Evolutionary conservation across 768 basidiomycete genomes (phyloP), one percentile per base, ranked within the genome.

Genomic region (Boletus barrowsii): DNA sequence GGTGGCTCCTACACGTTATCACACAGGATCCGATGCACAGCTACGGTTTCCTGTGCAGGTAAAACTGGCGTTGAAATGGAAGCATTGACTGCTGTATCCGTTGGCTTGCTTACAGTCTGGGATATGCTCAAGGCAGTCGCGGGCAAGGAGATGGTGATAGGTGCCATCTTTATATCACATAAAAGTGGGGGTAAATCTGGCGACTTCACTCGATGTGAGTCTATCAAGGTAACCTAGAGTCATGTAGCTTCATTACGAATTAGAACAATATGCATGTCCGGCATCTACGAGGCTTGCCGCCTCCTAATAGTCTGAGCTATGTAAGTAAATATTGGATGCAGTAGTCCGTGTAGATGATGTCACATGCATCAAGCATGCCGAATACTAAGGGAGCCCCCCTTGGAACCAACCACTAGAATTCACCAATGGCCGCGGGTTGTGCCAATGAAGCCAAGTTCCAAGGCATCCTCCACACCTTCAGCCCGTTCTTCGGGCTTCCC

Each of bases 11-110:
- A 39, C 29, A 37, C 36, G 22, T 47, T 60, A 48, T 73, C 64
- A 51, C 78, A 79, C 68, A 81, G 76, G 62, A 81, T 92, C 47
- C 60, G 77, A 30, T 90, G 87, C 60, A 70, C 72, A 35, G 88
- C 86, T 24, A 86, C 82, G 9, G 88, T 91, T 35, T 76, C 84
- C 39, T 89, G 87, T 59, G 81, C 85, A 68, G 88, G 90, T 14
- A 85, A 84, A 68, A 92, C 92, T 14, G 89, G 93, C 5, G 90
- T 93, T 18, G 91, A 93, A 74, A 93, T 98, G 88, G 95, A 97
- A 72, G 93, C 93, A 22, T 68, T 95, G 52, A 90, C 86, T n/a
- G 87, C 86, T 22, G 93, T 91, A 10, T 84, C 84, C 2, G 75
- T 89, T 30, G 86, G 85, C 6, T 76, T 90, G 32, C 73, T 95